Conservation (phyloP, 352 stramenopile species). For the Globisporangium cylindrosporum region DNA sequence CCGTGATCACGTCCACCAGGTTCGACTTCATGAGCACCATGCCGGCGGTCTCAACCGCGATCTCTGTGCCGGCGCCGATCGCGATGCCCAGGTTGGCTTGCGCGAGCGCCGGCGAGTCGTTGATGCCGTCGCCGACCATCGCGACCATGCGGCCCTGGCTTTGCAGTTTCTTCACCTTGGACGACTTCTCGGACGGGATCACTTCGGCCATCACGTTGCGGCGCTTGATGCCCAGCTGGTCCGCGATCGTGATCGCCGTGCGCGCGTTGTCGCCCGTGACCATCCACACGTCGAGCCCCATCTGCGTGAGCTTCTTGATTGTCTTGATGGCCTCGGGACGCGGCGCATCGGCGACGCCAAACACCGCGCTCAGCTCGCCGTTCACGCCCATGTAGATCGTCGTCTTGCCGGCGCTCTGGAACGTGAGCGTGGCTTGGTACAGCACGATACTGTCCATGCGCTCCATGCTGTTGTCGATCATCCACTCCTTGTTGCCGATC, state of each 20-base stretch:
- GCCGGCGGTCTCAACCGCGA: constrained; percentile 96
- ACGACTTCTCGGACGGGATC: constrained; percentile 94
- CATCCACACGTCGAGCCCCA: constrained; percentile 96
- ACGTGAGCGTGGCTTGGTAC: constrained; percentile 70
- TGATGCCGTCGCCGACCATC: constrained; percentile 98
- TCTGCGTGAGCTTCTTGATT: constrained; percentile 88
- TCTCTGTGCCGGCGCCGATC: constrained; percentile 94
- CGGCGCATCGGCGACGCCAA: constrained; percentile 82
- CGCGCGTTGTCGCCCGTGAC: constrained; percentile 98
- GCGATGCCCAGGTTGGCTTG: constrained; percentile 97
- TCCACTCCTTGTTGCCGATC: constrained; percentile 92
- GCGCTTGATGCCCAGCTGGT: constrained; percentile 91
- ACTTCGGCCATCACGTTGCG: constrained; percentile 94
- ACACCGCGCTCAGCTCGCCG: constrained; percentile 65
- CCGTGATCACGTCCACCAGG: constrained; percentile 93
- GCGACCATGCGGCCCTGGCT: constrained; percentile 85
- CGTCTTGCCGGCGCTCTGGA: constrained; percentile 92
- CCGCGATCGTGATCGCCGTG: constrained; percentile 93
- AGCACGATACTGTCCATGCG: constrained; percentile 69
- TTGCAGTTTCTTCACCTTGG: constrained; percentile 92
- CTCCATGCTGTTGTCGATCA: constrained; percentile 74
- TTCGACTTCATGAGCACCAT: constrained; percentile 92
- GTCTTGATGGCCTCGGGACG: constrained; percentile 91
- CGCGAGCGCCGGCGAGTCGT: constrained; percentile 97
- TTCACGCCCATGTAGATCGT: constrained; percentile 94